Evolutionary conservation across 805 yeast genomes (phyloP).

Genomic region (Candida suzukii): DNA sequence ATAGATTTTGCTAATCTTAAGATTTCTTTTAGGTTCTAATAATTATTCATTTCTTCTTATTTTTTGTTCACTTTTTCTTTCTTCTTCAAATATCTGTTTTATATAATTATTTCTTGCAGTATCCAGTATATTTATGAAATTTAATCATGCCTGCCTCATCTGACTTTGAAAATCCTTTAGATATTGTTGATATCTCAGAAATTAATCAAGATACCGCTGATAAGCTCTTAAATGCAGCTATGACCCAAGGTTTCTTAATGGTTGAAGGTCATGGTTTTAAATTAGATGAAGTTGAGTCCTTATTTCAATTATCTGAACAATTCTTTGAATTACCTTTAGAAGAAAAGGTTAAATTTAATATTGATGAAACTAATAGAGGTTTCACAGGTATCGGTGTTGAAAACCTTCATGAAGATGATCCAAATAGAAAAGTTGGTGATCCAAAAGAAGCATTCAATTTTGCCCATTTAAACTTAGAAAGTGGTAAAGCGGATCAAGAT

Average conservation of each 20-base stretch:
- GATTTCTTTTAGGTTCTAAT: no score
- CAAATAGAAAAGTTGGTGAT: slow-evolving; percentile 33
- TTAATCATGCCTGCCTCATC: slow-evolving; percentile 9
- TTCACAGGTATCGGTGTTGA: slow-evolving; percentile 34
- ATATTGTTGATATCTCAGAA: slow-evolving; percentile 51
- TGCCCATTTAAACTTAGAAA: slow-evolving; percentile 41
- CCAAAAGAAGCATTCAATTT: slow-evolving; percentile 59
- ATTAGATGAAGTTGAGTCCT: slow-evolving; percentile 31
- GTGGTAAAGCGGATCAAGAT: slow-evolving; percentile 35
- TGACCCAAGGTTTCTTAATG: slow-evolving; percentile 44
- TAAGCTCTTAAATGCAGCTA: slow-evolving; percentile 43
- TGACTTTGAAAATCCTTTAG: slow-evolving; percentile 36
- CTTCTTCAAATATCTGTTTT: no score
- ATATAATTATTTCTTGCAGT: no score
- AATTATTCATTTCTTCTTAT: no score
- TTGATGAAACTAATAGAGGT: slow-evolving; percentile 45
- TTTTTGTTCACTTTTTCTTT: no score
- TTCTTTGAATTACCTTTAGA: slow-evolving; percentile 34
- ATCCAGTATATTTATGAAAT: neutral
- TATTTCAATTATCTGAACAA: slow-evolving; percentile 20
- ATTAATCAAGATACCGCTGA: slow-evolving; percentile 36
- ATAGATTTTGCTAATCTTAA: no score
- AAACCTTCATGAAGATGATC: slow-evolving; percentile 30
- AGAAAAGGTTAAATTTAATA: slow-evolving; percentile 43
- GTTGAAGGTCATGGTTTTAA: slow-evolving; percentile 44